Evolutionary conservation across 495 filamentous ascomycete genomes (phyloP).

Genomic region (Daldinia concentrica): DNA sequence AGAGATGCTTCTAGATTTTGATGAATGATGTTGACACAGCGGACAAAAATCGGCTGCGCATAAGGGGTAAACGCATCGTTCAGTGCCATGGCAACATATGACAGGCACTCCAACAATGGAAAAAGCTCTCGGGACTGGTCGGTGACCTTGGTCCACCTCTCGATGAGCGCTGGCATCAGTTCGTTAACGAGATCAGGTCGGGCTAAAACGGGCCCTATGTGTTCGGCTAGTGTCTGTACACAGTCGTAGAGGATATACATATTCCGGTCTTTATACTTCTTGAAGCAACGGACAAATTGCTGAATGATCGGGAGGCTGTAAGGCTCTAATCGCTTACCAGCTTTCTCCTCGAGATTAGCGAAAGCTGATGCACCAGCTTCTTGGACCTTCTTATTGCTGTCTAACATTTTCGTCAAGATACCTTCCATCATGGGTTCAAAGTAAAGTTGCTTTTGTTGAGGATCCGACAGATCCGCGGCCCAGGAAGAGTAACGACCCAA

Average conservation of each 20-base stretch:
- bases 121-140: conserved; percentile 95
- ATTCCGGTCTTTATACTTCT: conserved; percentile 96
- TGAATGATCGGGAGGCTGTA: conserved; percentile 91
- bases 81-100: conserved; percentile 90
- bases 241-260: conserved; percentile 99
- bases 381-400: conserved; percentile 97
- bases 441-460: conserved; percentile 72
- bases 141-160: conserved; percentile 84
- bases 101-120: conserved; percentile 92
- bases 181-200: conserved; percentile 79
- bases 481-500: conserved; percentile 92
- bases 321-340: conserved; percentile 77
- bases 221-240: conserved; percentile 95
- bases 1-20: conserved; percentile 83
- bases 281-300: conserved; percentile 92
- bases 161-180: conserved; percentile 94
- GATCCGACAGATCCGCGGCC: conserved; percentile 80
- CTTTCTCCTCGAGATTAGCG: conserved; percentile 94
- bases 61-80: conserved; percentile 84
- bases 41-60: conserved; percentile 80
- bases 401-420: conserved; percentile 91
- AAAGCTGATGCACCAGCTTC: conserved; percentile 97
- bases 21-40: conserved; percentile 91
- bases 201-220: conserved; percentile 81
- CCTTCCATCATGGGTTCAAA: conserved; percentile 99